Evolutionary conservation across 306 rosid genomes (phyloP), one percentile per base, ranked within the genome.

Genomic region (Prunus davidiana): DNA sequence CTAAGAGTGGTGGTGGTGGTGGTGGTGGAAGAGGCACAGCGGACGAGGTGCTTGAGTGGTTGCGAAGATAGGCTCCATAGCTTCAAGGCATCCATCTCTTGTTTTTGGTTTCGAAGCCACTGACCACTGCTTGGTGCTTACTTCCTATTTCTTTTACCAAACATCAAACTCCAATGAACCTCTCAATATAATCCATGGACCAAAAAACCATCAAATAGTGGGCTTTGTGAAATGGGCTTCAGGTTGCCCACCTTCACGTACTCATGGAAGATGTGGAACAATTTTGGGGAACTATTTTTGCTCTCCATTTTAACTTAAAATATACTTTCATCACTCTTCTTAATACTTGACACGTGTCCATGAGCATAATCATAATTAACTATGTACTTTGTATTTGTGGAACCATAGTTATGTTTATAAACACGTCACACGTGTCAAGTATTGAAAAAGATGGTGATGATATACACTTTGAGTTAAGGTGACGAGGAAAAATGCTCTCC

Each of bases 11-110:
- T 13, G 52, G 62, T 24, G 25, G 25, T 24, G 25, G 25, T 24
- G 25, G 25, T 24, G 28, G 28, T 10, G 61, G 22, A 22, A 22
- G 84, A 74, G 11, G 84, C 76, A 24, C 75, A 77, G 64, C 73
- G 90, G 54, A 83, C 50, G 57, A 94, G 77, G 68, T 75, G 91
- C 85, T 72, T 92, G 41, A 92, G 74, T 38, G 97, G 93, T 67
- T 78, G 88, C 54, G 84, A 76, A 69, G 85, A 55, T 52, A 89
- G 76, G 54, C 81, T 79, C 80, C 84, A 86, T 20, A 86, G 45
- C 83, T 71, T 90, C 55, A 83, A 62, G 20, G 90, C 91, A 64
- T 85, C 98, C 93, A 91, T 85, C 25, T 22, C 18, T 16, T 24
- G 18, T 34, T 13, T 50, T 34, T 10, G 49, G 15, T 60, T 60